A percentile compares a stretch with the other conserved stretches of the same genome.
phyloP scores from a whole-genome alignment of 2,329 filamentous ascomycete species.

The Aspergillus sp. region DNA sequence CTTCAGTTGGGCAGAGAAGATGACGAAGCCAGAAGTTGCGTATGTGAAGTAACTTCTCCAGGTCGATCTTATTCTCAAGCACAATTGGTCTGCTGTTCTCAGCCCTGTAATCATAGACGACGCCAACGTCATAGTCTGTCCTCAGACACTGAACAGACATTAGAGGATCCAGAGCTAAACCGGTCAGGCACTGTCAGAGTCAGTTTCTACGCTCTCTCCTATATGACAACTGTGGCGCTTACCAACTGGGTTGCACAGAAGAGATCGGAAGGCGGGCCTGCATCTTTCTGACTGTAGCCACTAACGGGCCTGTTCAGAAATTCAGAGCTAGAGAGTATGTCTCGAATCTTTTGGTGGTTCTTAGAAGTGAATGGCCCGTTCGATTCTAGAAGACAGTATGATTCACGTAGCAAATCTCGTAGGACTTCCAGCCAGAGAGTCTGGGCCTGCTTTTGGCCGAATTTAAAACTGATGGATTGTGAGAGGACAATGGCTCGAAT shows the following conservation, averaged over 20 bases:
- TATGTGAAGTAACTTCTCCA: conserved; percentile 39
- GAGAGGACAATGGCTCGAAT: conserved; percentile 37
- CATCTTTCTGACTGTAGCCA: conserved; percentile 13
- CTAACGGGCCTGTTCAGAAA: conserved; percentile 30
- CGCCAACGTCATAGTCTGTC: conserved; percentile 34
- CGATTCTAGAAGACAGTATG: conserved; percentile 9
- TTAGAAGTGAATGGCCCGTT: conserved; percentile 19
- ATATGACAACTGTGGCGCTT: background rate
- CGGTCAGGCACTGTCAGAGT: conserved; percentile 31
- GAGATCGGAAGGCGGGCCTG: conserved; percentile 20
- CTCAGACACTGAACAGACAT: conserved; percentile 27
- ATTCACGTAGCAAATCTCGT: conserved; percentile 32
- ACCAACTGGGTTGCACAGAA: conserved; percentile 37
- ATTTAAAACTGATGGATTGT: conserved; percentile 29
- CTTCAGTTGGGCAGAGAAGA: conserved; percentile 32
- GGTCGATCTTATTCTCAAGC: conserved; percentile 24
- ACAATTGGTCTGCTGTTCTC: conserved; percentile 17
- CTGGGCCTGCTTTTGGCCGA: conserved; percentile 26
- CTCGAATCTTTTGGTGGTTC: conserved; percentile 24
- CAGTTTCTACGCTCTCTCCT: background rate
- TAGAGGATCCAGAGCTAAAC: conserved; percentile 34
- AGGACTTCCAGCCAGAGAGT: conserved; percentile 35
- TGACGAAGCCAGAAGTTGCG: conserved; percentile 48
- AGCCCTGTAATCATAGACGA: conserved; percentile 29
- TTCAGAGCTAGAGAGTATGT: conserved; percentile 18